Base-by-base conservation (phyloP, 1,139 yeast species). In the Saccharomyces hybrid region DNA sequence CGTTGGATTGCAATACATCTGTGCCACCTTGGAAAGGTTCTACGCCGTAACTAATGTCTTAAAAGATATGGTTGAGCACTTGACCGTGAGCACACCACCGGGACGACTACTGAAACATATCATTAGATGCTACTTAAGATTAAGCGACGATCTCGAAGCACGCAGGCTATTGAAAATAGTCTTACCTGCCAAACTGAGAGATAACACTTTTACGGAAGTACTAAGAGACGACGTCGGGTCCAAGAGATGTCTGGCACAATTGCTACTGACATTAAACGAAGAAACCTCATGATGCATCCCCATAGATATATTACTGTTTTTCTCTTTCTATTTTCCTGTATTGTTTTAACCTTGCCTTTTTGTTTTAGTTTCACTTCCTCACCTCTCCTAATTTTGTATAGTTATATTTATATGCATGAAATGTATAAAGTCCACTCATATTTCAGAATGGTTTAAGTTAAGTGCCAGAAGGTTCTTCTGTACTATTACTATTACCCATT, bases 1-100 rank as follows among this genome's bases (percentile, higher is more conserved):
- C 67, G 84, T 86, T 63, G 99, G 99, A 0, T 78, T 93, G 59
- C 81, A 84, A 42, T 93, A 93, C 72, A 88, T 93, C 26, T 93
- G 99, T 72, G 96, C 95, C 56, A 91, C 98, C 0, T 88, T 85
- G 68, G 98, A 93, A 71, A 78, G 99, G 63, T 93, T 93, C 69
- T 90, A 86, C 59, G 96, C 99, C 2, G 97, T 93, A 32, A 88
- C 95, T 1, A 84, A 88, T 48, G 99, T 93, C 1, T 77, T 93
- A 58, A 81, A 88, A 38, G 82, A 83, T 59, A 95, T 93, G 96
- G 93, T 93, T 50, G 89, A 86, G 50, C 97, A 91, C 68, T 74
- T 93, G 58, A 81, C 81, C 3, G 78, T 78, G 47, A 78, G 81
- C 52, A 65, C 68, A 7, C 69, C 71, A 11, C 88, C 96, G 1